These are phyloP conservation scores for Zea luxurians DNA, from an alignment of 176 grass and related monocot genomes.

Conservation along the genomic window DNA sequence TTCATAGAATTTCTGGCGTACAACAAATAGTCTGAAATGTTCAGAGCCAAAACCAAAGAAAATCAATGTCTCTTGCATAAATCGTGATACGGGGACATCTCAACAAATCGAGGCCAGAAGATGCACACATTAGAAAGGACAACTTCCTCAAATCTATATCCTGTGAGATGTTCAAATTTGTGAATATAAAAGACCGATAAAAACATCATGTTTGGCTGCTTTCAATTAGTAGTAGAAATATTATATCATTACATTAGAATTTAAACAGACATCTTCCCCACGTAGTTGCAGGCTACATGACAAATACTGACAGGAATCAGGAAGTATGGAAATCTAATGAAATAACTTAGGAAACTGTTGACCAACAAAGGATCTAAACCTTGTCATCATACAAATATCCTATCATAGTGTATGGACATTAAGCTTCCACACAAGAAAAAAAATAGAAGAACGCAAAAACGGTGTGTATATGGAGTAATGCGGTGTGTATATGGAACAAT, in stretches of 20 bases:
- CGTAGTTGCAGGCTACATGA: no score
- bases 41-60: constrained; percentile 12
- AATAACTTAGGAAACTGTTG: background rate
- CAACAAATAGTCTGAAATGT: constrained; percentile 70
- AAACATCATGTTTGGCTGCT: background rate
- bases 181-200: background rate
- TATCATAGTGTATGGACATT: no score
- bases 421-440: no score
- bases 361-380: background rate
- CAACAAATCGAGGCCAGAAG: background rate
- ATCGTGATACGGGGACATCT: background rate
- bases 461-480: no score
- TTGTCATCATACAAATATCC: background rate
- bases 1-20: constrained; percentile 95
- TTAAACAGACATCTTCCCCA: no score
- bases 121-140: background rate
- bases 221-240: no score
- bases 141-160: background rate
- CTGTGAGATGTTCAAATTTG: background rate
- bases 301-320: no score
- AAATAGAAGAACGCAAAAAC: no score
- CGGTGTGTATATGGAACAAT: no score
- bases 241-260: no score
- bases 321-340: background rate
- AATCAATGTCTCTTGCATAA: background rate